Conservation (phyloP, 1,139 yeast genomes). For the Yamadazyma aaseri region DNA sequence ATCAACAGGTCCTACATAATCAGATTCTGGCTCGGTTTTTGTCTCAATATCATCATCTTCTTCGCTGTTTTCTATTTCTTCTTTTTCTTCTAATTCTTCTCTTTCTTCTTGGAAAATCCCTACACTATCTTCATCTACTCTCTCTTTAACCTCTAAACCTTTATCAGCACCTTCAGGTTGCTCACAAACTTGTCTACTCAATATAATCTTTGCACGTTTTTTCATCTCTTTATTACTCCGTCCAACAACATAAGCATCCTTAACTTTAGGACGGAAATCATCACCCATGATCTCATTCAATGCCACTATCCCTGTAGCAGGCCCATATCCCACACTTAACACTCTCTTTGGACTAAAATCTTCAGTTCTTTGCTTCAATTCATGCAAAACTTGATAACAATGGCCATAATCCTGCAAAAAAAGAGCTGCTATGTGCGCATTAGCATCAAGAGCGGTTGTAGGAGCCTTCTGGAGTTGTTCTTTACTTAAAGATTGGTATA, state of each 20-base stretch:
- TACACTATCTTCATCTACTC: slow-evolving; percentile 15
- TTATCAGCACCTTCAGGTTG: slow-evolving; percentile 10
- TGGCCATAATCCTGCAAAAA: slow-evolving; percentile 84
- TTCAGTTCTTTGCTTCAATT: slow-evolving; percentile 54
- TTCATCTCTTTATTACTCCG: slow-evolving; percentile 64
- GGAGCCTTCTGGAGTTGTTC: slow-evolving; percentile 55
- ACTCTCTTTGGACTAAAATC: slow-evolving; percentile 65
- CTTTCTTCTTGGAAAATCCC: slow-evolving; percentile 16
- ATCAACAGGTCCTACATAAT: slow-evolving; percentile 57
- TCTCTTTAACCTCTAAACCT: not conserved
- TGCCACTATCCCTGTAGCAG: slow-evolving; percentile 90
- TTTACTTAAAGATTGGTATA: slow-evolving; percentile 49
- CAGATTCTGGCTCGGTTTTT: slow-evolving; percentile 12
- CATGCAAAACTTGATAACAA: slow-evolving; percentile 62
- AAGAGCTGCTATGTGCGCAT: slow-evolving; percentile 79
- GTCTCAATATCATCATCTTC: slow-evolving; percentile 17
- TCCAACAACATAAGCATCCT: slow-evolving; percentile 75
- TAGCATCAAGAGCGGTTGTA: slow-evolving; percentile 61
- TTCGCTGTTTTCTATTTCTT: slow-evolving; percentile 17
- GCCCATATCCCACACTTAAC: slow-evolving; percentile 86
- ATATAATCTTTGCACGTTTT: slow-evolving; percentile 70
- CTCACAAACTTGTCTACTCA: slow-evolving; percentile 70
- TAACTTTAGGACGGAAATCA: slow-evolving; percentile 56
- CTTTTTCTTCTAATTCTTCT: slow-evolving; percentile 16
- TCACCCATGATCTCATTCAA: slow-evolving; percentile 77